phyloP scores from a whole-genome alignment of 495 filamentous ascomycete genomes.

The Penicillium lividum region DNA sequence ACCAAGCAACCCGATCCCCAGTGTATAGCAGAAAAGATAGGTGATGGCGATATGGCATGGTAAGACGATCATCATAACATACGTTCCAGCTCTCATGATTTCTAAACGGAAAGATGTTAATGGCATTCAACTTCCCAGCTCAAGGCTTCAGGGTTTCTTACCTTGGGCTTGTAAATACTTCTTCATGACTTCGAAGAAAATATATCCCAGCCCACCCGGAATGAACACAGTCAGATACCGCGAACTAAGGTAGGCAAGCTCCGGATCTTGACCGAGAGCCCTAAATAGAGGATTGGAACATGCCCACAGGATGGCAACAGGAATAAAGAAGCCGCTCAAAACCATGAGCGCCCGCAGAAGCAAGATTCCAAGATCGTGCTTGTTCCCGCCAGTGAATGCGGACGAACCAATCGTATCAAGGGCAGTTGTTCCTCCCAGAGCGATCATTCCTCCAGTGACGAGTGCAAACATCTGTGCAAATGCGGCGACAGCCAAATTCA shows the following conservation, averaged over 20 bases:
- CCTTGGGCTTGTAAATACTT: constrained; percentile 92
- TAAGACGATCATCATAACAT: constrained; percentile 80
- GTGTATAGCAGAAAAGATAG: constrained; percentile 74
- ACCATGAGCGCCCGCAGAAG: constrained; percentile 79
- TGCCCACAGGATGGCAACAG: constrained; percentile 74
- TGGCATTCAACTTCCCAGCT: not conserved
- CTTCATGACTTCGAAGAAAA: constrained; percentile 90
- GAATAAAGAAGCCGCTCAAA: constrained; percentile 71
- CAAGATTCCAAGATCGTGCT: constrained; percentile 78
- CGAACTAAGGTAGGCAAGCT: constrained; percentile 73
- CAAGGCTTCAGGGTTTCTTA: constrained; percentile 24
- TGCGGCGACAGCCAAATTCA: constrained; percentile 79
- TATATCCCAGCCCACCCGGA: constrained; percentile 84
- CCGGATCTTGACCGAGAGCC: constrained; percentile 74
- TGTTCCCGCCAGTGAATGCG: constrained; percentile 81
- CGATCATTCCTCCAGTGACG: constrained; percentile 88
- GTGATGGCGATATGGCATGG: constrained; percentile 79
- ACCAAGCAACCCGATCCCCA: constrained; percentile 71
- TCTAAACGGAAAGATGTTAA: constrained; percentile 37
- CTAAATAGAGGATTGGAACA: constrained; percentile 77
- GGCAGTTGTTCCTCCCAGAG: constrained; percentile 84
- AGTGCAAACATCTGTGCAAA: constrained; percentile 96
- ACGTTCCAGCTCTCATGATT: constrained; percentile 85
- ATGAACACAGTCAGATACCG: constrained; percentile 76
- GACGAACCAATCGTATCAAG: constrained; percentile 86